Conservation (phyloP, 352 stramenopile species). For the Phytopythium cucurbitacearum region DNA sequence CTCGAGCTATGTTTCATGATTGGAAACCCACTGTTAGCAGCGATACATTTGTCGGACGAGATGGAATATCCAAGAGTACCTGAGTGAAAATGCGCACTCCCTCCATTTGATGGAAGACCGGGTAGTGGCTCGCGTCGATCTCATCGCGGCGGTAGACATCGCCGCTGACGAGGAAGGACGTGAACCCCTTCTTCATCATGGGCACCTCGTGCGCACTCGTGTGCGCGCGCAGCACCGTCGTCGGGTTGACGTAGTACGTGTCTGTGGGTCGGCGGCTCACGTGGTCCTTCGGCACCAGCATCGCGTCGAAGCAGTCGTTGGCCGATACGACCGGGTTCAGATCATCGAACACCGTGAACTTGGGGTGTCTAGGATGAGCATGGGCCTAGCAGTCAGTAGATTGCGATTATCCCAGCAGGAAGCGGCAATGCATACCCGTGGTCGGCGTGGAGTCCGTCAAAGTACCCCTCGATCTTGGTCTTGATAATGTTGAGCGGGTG, state of each 20-base stretch:
- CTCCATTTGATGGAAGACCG: conserved; percentile 99
- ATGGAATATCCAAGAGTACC: conserved; percentile 13
- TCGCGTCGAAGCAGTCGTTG: conserved; percentile 89
- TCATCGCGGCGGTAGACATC: conserved; percentile 98
- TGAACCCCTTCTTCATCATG: conserved; percentile 83
- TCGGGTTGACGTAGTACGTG: conserved; percentile 88
- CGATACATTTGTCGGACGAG: too few relatives aligned
- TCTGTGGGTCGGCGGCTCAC: conserved; percentile 84
- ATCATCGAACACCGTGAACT: conserved; percentile 84
- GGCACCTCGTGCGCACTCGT: conserved; percentile 94
- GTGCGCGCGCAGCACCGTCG: conserved; percentile 81
- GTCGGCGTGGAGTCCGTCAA: conserved; percentile 63
- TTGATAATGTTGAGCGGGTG: conserved; percentile 93
- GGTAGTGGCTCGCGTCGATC: conserved; percentile 99
- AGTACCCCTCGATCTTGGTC: conserved; percentile 90
- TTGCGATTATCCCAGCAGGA: background rate
- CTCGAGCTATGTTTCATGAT: conserved; percentile 23
- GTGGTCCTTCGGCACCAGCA: conserved; percentile 90
- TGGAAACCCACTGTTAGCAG: too few relatives aligned
- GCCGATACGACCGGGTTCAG: conserved; percentile 84
- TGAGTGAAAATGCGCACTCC: conserved; percentile 94
- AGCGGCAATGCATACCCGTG: conserved; percentile 28
- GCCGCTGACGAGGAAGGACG: conserved; percentile 91
- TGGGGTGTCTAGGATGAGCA: conserved; percentile 39
- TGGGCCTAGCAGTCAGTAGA: background rate